phyloP scores from a whole-genome alignment of 176 grass and related monocot genomes.

The Avena insularis region DNA sequence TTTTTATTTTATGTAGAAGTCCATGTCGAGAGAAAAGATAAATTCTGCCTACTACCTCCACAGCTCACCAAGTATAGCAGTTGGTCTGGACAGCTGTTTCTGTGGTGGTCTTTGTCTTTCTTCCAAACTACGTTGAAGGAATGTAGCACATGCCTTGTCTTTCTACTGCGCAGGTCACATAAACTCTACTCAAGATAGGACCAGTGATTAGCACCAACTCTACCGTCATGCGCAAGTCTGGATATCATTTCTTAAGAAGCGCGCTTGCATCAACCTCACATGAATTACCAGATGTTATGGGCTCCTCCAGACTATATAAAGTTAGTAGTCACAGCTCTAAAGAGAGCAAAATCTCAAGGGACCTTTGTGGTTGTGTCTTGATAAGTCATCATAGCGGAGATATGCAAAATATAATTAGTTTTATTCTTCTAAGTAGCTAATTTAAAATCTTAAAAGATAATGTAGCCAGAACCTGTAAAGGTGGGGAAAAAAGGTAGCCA shows the following conservation, averaged over 20 bases:
- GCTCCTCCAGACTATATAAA: slow-evolving; percentile 49
- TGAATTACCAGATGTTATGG: slow-evolving; percentile 45
- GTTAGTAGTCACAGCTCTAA: slow-evolving; percentile 16
- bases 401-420: background rate
- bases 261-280: background rate
- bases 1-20: too few relatives aligned
- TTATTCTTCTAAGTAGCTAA: background rate
- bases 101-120: too few relatives aligned
- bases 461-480: background rate
- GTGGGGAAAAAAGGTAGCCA: background rate
- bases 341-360: slow-evolving; percentile 8
- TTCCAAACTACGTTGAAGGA: too few relatives aligned
- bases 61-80: too few relatives aligned
- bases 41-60: too few relatives aligned
- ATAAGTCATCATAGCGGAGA: slow-evolving; percentile 26
- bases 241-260: background rate
- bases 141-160: background rate
- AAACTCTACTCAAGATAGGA: slow-evolving; percentile 23
- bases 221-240: background rate
- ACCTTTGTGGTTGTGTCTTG: slow-evolving; percentile 7
- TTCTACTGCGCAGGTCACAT: slow-evolving; percentile 4
- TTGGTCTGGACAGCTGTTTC: too few relatives aligned
- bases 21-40: too few relatives aligned
- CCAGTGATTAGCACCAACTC: background rate
- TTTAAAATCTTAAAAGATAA: background rate